Evolutionary conservation across 2,329 filamentous ascomycete genomes (phyloP).

Genomic region (Pyrenochaeta sp.): DNA sequence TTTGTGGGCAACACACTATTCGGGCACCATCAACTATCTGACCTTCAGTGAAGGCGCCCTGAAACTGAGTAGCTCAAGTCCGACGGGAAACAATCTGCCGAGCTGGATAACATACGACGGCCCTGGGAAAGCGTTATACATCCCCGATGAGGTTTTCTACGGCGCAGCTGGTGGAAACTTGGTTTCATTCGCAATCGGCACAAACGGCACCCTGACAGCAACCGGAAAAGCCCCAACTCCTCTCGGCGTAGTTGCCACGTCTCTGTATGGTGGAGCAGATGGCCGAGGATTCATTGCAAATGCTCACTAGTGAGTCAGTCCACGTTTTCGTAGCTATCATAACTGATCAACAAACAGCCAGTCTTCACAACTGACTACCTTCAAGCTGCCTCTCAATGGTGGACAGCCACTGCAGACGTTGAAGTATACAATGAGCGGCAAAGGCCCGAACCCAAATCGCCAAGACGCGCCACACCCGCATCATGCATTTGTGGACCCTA

Average conservation of each 20-base stretch:
- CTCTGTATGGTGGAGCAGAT: conserved; percentile 40
- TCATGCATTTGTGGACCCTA: conserved; percentile 60
- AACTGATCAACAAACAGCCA: conserved; percentile 24
- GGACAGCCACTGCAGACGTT: conserved; percentile 39
- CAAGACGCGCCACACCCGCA: conserved; percentile 66
- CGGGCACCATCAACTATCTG: conserved; percentile 40
- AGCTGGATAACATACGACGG: conserved; percentile 45
- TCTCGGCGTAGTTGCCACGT: conserved; percentile 33
- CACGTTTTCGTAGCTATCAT: rapidly evolving
- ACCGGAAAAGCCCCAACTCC: conserved; percentile 36
- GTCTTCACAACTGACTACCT: conserved; percentile 44
- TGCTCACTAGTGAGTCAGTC: conserved; percentile 39
- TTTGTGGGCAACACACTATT: conserved; percentile 42
- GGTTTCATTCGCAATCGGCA: conserved; percentile 34
- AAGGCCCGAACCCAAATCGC: conserved; percentile 57
- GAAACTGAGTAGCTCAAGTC: conserved; percentile 26
- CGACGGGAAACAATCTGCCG: conserved; percentile 35
- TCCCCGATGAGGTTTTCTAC: conserved; percentile 37
- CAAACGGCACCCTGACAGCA: conserved; percentile 33
- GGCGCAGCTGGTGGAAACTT: conserved; percentile 28
- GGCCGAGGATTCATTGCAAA: conserved; percentile 42
- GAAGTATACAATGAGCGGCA: conserved; percentile 41
- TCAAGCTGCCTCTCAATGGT: conserved; percentile 44
- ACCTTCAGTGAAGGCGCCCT: conserved; percentile 35
- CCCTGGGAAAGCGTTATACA: conserved; percentile 34